These are phyloP conservation scores for Fusarium beomiforme DNA, from an alignment of 2,329 filamentous ascomycete genomes.

Conservation along the genomic window DNA sequence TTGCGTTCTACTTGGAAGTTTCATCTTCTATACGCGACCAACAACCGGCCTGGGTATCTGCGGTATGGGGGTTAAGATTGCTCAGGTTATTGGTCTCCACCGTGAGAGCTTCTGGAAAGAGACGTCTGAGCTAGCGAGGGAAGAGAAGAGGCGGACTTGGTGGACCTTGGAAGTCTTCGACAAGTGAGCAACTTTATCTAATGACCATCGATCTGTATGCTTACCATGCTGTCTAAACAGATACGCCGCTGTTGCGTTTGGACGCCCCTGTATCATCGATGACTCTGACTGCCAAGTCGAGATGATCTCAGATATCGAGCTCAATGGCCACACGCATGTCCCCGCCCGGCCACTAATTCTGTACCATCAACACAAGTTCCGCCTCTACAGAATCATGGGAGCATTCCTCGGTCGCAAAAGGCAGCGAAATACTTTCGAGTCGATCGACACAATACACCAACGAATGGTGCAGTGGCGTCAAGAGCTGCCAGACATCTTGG, in stretches of 20 bases:
- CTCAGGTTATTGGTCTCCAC: not conserved
- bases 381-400: not conserved
- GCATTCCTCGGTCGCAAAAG: rapidly evolving
- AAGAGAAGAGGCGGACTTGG: not conserved
- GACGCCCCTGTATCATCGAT: not conserved
- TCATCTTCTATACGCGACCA: rapidly evolving
- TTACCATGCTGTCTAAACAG: not conserved
- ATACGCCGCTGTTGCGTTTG: not conserved
- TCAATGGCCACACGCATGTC: rapidly evolving
- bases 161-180: not conserved
- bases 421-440: rapidly evolving
- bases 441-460: rapidly evolving
- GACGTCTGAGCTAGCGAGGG: rapidly evolving
- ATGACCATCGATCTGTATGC: not conserved
- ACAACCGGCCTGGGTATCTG: not conserved
- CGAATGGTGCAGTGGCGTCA: not conserved
- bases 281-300: not conserved
- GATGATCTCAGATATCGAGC: not conserved
- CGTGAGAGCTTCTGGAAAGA: not conserved
- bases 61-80: not conserved
- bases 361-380: not conserved
- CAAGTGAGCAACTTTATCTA: not conserved
- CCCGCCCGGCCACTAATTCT: rapidly evolving
- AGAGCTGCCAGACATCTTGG: rapidly evolving
- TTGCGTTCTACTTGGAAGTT: not conserved